Base-by-base conservation (phyloP, 1,139 yeast species). In the Meyerozyma carpophila region DNA sequence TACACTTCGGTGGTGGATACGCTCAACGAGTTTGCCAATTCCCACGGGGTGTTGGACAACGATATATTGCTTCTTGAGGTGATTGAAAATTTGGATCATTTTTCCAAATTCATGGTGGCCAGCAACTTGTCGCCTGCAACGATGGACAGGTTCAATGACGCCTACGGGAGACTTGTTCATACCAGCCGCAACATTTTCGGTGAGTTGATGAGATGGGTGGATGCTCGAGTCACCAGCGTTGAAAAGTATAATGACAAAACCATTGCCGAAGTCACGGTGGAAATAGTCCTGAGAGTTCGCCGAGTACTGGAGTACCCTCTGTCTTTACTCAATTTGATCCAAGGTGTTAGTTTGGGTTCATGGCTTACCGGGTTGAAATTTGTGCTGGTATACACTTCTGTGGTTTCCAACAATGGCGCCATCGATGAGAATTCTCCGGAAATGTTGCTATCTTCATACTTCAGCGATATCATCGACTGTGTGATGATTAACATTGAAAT, bases 381-480 rank as follows among this genome's bases (percentile, higher is more conserved):
- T 61, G 66, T 79, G 34, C 57, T 63, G 28, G 74, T 74, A 6
- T 78, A 75, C 50, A 72, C 80, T 4, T 70, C 80, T 18, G 75
- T 73, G 4, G 65, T 77, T 2, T 68, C 67, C 21, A 65, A 65
- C 32, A 48, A 57, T 7, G 51, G 57, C 52, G 54, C 49, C 20
- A 53, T 58, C 18, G 67, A 68, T 41, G 75, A 71, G 27, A 53
- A 55, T 1, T 68, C 70, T 41, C 75, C 81, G 0, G 66, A 68
- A 31, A 78, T 71, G 45, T 60, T 84, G 45, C 62, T 87, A 21
- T 77, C 89, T 2, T 72, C 84, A 37, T 88, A 76, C 57, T 75
- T 81, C 47, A 77, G 88, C 43, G 96, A 89, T 59, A 73, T 85
- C 32, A 75, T 90, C 41, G 96, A 89, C 59, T 82, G 83, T 36